Evolutionary conservation across 106 monocot species (phyloP).

Genomic region (Vanilla planifolia): DNA sequence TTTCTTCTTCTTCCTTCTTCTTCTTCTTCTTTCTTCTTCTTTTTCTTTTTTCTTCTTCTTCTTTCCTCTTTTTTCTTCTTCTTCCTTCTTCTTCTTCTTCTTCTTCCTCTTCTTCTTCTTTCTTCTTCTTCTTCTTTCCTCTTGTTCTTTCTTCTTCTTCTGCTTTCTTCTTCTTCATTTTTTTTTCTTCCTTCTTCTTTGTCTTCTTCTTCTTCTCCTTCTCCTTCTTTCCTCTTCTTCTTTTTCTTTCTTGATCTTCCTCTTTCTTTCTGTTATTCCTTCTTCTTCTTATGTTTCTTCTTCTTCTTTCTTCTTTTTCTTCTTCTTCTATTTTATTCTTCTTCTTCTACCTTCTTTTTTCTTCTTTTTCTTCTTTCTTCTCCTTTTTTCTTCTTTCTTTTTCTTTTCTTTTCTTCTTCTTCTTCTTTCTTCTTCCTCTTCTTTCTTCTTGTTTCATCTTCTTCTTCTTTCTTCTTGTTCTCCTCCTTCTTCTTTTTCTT

Average conservation of each 20-base stretch:
- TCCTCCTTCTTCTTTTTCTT: too few relatives aligned
- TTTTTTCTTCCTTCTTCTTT: too few relatives aligned
- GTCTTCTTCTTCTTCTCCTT: too few relatives aligned
- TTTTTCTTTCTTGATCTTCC: too few relatives aligned
- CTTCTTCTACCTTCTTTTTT: neutral
- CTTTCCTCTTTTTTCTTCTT: neutral
- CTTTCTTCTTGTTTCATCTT: neutral
- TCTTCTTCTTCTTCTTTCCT: neutral
- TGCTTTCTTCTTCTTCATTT: too few relatives aligned
- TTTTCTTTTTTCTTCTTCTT: neutral
- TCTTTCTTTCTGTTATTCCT: too few relatives aligned
- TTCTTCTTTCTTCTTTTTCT: too few relatives aligned
- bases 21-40: neutral
- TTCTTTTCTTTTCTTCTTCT: neutral
- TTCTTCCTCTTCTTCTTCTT: neutral
- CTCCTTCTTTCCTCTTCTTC: neutral
- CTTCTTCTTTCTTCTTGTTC: neutral
- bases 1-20: too few relatives aligned
- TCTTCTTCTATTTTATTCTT: too few relatives aligned
- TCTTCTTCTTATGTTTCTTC: too few relatives aligned
- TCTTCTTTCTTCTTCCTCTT: neutral
- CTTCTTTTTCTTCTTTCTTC: neutral
- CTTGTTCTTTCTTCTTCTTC: too few relatives aligned
- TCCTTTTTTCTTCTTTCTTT: neutral
- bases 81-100: neutral